These are phyloP conservation scores for Stachybotrys echinatus DNA, from an alignment of 2,329 filamentous ascomycete species.

Conservation along the genomic window DNA sequence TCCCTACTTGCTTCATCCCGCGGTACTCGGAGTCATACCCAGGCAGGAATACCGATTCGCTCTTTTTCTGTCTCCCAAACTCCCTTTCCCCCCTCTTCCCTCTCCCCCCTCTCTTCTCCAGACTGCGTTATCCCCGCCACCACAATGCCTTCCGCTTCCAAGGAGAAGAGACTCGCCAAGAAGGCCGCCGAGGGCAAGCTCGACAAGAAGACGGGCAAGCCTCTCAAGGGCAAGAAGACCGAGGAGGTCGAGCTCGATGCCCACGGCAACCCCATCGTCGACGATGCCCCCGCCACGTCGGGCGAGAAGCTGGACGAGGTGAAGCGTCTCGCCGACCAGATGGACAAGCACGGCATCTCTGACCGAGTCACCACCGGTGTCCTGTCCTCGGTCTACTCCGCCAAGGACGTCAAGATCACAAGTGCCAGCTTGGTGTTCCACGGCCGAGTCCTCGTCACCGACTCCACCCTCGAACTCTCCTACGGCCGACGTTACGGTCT, in stretches of 20 bases:
- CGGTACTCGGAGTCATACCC: not conserved
- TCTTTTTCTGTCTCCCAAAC: conserved; percentile 11
- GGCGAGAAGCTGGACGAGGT: conserved; percentile 73
- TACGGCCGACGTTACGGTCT: conserved; percentile 91
- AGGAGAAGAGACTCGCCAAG: conserved; percentile 68
- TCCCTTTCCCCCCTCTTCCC: conserved; percentile 4
- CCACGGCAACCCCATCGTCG: conserved; percentile 49
- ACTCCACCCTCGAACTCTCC: conserved; percentile 88
- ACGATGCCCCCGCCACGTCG: conserved; percentile 63
- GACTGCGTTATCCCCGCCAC: conserved; percentile 10
- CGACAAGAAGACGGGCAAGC: conserved; percentile 71
- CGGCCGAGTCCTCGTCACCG: conserved; percentile 90
- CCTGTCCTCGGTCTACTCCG: conserved; percentile 74
- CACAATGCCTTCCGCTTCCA: conserved; percentile 64
- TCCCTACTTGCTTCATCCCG: conserved; percentile 17
- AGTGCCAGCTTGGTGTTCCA: conserved; percentile 94
- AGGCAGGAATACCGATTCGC: conserved; percentile 7
- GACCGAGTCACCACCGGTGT: conserved; percentile 98
- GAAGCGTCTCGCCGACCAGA: conserved; percentile 82
- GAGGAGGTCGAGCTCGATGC: conserved; percentile 64
- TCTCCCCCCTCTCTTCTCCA: conserved; percentile 6
- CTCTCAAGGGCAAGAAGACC: conserved; percentile 63
- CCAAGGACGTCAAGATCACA: conserved; percentile 95
- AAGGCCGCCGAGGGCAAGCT: conserved; percentile 64
- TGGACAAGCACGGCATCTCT: conserved; percentile 93